These are phyloP conservation scores for Biscogniauxia mediterranea DNA, from an alignment of 2,329 filamentous ascomycete genomes.

Conservation along the genomic window DNA sequence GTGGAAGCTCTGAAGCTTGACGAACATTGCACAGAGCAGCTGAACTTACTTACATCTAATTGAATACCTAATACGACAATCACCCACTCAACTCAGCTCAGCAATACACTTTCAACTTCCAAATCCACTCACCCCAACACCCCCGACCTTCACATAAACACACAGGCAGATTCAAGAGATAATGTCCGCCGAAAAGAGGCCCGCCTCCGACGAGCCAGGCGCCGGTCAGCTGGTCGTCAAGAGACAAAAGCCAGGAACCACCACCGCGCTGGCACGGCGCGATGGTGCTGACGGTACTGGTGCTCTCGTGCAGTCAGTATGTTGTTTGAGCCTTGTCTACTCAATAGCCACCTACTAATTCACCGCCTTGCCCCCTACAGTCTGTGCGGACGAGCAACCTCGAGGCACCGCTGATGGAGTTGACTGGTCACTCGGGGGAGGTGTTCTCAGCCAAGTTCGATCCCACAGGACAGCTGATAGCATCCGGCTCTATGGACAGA, in stretches of 20 bases:
- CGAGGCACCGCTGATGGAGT: constrained; percentile 90
- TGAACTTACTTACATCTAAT: too few relatives aligned
- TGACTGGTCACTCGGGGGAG: constrained; percentile 80
- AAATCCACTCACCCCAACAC: too few relatives aligned
- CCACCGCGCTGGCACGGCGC: constrained; percentile 48
- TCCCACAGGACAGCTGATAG: constrained; percentile 81
- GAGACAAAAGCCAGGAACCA: constrained; percentile 69
- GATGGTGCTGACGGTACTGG: constrained; percentile 45
- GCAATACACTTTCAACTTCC: too few relatives aligned
- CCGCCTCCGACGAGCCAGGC: constrained; percentile 80
- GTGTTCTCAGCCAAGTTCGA: constrained; percentile 91
- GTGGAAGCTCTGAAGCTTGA: too few relatives aligned
- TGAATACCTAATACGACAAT: too few relatives aligned
- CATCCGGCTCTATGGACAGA: constrained; percentile 93
- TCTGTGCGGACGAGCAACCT: constrained; percentile 76
- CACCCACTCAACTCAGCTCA: too few relatives aligned
- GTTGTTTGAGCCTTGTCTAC: constrained; percentile 21
- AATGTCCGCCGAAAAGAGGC: constrained; percentile 91
- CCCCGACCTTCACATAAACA: too few relatives aligned
- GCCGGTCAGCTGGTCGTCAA: constrained; percentile 83
- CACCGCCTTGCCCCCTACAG: constrained; percentile 41
- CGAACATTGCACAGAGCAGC: too few relatives aligned
- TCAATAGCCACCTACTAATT: background rate
- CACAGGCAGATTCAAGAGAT: constrained; percentile 9
- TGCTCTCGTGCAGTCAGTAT: constrained; percentile 52